A percentile compares a stretch with the other conserved stretches of the same genome.
phyloP scores from a whole-genome alignment of 192 early-diverging fungal genomes.

The Gorgonomyces haynaldii region DNA sequence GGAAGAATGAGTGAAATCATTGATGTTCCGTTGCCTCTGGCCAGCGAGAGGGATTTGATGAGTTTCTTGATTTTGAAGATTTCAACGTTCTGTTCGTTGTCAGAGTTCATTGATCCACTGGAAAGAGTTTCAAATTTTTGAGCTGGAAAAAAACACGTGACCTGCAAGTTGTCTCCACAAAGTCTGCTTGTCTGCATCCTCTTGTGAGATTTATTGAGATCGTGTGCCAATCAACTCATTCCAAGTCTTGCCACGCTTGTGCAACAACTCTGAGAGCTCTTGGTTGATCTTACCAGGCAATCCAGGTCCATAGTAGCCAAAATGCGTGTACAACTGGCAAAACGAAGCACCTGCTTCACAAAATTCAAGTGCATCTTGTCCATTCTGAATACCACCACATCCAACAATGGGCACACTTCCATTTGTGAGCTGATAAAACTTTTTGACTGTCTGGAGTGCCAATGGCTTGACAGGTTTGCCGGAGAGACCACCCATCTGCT shows the following conservation, averaged over 20 bases:
- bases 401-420: constrained; percentile 73
- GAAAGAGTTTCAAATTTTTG: too few relatives aligned
- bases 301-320: constrained; percentile 69
- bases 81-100: constrained; percentile 79
- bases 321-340: constrained; percentile 72
- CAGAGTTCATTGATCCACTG: too few relatives aligned
- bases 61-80: constrained; percentile 98
- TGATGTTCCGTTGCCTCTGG: constrained; percentile 96
- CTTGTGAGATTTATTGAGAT: constrained; percentile 7
- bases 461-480: constrained; percentile 64
- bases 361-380: constrained; percentile 66
- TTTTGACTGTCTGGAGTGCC: constrained; percentile 43
- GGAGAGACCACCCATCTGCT: constrained; percentile 72
- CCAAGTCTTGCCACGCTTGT: constrained; percentile 60
- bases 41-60: constrained; percentile 89
- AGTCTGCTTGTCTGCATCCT: too few relatives aligned
- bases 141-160: too few relatives aligned
- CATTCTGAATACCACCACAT: constrained; percentile 72
- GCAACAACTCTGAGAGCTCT: constrained; percentile 52
- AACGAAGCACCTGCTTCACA: constrained; percentile 70
- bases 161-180: too few relatives aligned
- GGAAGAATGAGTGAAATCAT: constrained; percentile 98
- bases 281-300: constrained; percentile 68
- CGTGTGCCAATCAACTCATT: constrained; percentile 33
- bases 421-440: constrained; percentile 64